These are phyloP conservation scores for Populus ilicifolia DNA, from an alignment of 345 rosid species.

Conservation along the genomic window DNA sequence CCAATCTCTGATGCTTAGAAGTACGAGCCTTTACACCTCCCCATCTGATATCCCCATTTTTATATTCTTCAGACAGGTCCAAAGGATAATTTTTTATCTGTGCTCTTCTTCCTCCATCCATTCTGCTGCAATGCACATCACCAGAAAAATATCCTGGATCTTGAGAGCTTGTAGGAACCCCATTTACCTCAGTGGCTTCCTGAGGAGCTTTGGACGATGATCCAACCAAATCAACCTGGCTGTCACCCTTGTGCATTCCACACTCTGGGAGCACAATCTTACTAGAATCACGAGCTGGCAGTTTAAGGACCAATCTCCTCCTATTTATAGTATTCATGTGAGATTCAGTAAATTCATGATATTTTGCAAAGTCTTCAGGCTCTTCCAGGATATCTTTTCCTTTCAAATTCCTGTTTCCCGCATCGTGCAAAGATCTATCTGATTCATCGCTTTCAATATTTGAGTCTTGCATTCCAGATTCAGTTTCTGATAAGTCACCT, in stretches of 20 bases:
- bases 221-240: conserved; percentile 36
- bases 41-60: conserved; percentile 67
- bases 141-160: conserved; percentile 34
- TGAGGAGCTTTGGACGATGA: conserved; percentile 41
- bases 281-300: conserved; percentile 57
- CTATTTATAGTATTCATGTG: conserved; percentile 50
- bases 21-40: conserved; percentile 82
- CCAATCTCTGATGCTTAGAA: conserved; percentile 56
- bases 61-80: conserved; percentile 40
- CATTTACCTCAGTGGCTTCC: conserved; percentile 30
- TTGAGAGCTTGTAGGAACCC: conserved; percentile 22
- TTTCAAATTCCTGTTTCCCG: conserved; percentile 51
- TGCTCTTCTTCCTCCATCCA: conserved; percentile 31
- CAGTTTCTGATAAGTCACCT: conserved; percentile 67
- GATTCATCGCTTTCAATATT: conserved; percentile 61
- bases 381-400: conserved; percentile 66
- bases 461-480: conserved; percentile 55
- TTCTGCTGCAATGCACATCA: conserved; percentile 24
- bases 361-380: conserved; percentile 39
- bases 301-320: conserved; percentile 68
- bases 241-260: conserved; percentile 15
- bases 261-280: conserved; percentile 39
- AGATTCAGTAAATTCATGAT: conserved; percentile 40
- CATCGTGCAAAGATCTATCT: conserved; percentile 46
- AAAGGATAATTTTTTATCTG: conserved; percentile 28